phyloP scores from a whole-genome alignment of 2,329 filamentous ascomycete genomes.

The Aspergillus vadensis region DNA sequence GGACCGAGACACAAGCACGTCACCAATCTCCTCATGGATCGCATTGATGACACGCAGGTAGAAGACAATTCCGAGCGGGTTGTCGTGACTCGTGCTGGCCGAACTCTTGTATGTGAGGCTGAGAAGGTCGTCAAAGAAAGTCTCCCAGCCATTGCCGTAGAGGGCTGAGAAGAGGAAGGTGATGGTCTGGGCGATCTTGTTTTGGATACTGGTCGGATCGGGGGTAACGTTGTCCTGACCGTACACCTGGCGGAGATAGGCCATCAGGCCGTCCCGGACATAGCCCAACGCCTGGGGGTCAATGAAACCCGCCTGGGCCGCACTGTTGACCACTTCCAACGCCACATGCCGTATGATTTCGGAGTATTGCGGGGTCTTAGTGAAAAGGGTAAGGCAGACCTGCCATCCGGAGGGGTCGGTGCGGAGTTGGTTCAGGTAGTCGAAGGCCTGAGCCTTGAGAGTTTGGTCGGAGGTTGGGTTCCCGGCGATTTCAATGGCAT shows the following conservation, averaged over 20 bases:
- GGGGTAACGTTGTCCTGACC: constrained; percentile 58
- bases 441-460: constrained; percentile 74
- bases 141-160: constrained; percentile 83
- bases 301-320: constrained; percentile 76
- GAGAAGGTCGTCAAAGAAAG: constrained; percentile 88
- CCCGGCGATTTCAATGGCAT: constrained; percentile 92
- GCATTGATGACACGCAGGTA: constrained; percentile 87
- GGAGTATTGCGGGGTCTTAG: constrained; percentile 70
- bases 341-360: constrained; percentile 87
- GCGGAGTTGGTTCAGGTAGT: constrained; percentile 69
- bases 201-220: constrained; percentile 80
- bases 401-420: constrained; percentile 86
- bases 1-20: constrained; percentile 80
- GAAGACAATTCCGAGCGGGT: constrained; percentile 74
- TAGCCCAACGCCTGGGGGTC: constrained; percentile 71
- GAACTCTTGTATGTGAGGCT: constrained; percentile 67
- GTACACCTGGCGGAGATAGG: constrained; percentile 78
- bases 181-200: constrained; percentile 94
- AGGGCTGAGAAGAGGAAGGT: constrained; percentile 89
- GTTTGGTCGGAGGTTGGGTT: constrained; percentile 73
- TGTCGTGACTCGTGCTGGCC: constrained; percentile 62
- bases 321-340: constrained; percentile 90
- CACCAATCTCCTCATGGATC: constrained; percentile 96
- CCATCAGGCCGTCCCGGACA: constrained; percentile 78
- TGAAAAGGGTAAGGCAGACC: constrained; percentile 83